Evolutionary conservation across 2,329 filamentous ascomycete genomes (phyloP).

Genomic region (Cylindrodendrum hubeiense): DNA sequence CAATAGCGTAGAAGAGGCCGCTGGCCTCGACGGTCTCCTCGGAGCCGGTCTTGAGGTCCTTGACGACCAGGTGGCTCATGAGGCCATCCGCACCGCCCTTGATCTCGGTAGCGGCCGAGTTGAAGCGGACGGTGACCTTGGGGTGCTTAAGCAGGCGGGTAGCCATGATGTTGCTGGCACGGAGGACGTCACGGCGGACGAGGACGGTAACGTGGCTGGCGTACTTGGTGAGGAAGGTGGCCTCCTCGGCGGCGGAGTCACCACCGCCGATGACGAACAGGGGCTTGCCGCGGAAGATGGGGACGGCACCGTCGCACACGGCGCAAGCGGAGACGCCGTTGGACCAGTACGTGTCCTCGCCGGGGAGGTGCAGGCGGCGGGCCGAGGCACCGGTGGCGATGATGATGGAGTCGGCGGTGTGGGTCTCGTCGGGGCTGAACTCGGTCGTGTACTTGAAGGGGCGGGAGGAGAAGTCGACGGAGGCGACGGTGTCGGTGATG

Average conservation of each 20-base stretch:
- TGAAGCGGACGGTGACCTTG: conserved; percentile 92
- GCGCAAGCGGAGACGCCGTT: conserved; percentile 96
- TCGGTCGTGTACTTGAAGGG: conserved; percentile 97
- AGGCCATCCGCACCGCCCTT: conserved; percentile 86
- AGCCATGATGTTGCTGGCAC: conserved; percentile 93
- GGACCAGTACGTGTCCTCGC: conserved; percentile 98
- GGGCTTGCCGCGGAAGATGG: conserved; percentile 97
- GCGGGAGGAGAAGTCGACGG: conserved; percentile 83
- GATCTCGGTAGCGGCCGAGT: conserved; percentile 84
- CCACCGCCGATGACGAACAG: conserved; percentile 96
- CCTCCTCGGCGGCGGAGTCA: conserved; percentile 97
- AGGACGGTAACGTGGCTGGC: conserved; percentile 94
- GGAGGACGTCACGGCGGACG: conserved; percentile 86
- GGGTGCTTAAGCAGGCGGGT: conserved; percentile 83
- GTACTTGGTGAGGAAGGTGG: conserved; percentile 97
- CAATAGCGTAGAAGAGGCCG: conserved; percentile 96
- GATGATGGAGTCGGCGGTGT: conserved; percentile 93
- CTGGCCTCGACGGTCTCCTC: conserved; percentile 89
- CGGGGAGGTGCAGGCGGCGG: conserved; percentile 82
- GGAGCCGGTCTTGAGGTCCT: conserved; percentile 80
- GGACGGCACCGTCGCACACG: conserved; percentile 96
- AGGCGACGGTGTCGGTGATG: conserved; percentile 91
- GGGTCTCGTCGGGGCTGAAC: conserved; percentile 83
- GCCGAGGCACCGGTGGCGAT: conserved; percentile 96
- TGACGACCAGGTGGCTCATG: conserved; percentile 89